These are phyloP conservation scores for Curvularia spicifera DNA, from an alignment of 2,329 filamentous ascomycete genomes.

Conservation along the genomic window DNA sequence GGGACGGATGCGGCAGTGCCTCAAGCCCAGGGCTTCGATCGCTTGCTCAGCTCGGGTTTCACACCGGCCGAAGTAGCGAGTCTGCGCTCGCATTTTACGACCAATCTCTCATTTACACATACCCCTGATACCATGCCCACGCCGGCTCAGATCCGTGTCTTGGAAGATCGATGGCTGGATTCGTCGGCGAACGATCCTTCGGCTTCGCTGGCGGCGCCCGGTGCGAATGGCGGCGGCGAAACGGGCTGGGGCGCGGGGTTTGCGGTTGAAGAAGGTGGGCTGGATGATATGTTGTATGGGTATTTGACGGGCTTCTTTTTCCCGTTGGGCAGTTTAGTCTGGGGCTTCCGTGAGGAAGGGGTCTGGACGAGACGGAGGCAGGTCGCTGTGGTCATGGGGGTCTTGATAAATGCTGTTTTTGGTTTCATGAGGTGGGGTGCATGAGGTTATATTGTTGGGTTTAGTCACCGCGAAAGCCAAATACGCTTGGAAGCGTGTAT, in stretches of 20 bases:
- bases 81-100: conserved; percentile 85
- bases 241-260: conserved; percentile 59
- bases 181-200: conserved; percentile 55
- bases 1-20: conserved; percentile 65
- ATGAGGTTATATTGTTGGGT: background rate
- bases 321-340: conserved; percentile 83
- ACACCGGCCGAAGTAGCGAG: conserved; percentile 81
- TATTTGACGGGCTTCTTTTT: conserved; percentile 94
- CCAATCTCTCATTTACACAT: conserved; percentile 79
- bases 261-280: conserved; percentile 63
- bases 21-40: conserved; percentile 86
- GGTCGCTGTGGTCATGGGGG: conserved; percentile 84
- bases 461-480: conserved; percentile 21
- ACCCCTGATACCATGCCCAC: conserved; percentile 90
- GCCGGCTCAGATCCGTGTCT: conserved; percentile 72
- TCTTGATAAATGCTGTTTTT: conserved; percentile 78
- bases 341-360: conserved; percentile 84
- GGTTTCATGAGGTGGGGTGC: conserved; percentile 69
- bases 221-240: conserved; percentile 37
- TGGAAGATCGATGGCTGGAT: conserved; percentile 94
- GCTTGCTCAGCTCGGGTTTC: conserved; percentile 81
- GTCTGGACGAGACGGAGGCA: conserved; percentile 85
- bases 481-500: background rate
- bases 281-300: conserved; percentile 87
- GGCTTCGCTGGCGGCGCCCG: conserved; percentile 48